A percentile compares a stretch with the other conserved stretches of the same genome.
These are phyloP conservation scores for Backusella mclennaniae DNA, from an alignment of 192 early-diverging fungal genomes.

Conservation along the genomic window DNA sequence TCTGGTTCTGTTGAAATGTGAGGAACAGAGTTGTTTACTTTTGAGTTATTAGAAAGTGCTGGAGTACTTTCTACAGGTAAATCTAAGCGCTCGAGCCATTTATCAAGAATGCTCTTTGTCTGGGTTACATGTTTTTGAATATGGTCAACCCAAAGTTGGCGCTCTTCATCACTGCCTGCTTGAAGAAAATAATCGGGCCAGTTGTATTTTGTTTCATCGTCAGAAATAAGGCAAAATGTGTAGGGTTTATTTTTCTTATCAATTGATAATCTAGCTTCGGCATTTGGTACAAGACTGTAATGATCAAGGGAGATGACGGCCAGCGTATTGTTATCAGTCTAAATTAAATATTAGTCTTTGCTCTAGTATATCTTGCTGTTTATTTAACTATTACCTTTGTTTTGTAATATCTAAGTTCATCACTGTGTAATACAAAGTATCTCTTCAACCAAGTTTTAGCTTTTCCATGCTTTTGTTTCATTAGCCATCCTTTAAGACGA, in stretches of 20 bases:
- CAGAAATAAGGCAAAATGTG: constrained; percentile 19
- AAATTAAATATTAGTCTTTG: background rate
- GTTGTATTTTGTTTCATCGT: constrained; percentile 4
- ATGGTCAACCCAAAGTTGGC: constrained; percentile 15
- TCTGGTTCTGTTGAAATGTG: background rate
- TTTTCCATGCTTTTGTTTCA: constrained; percentile 29
- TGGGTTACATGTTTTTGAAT: constrained; percentile 9
- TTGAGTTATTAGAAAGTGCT: background rate
- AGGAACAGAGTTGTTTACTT: background rate
- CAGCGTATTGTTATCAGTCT: constrained; percentile 10
- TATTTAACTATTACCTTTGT: constrained; percentile 12
- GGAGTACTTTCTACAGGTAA: constrained; percentile 3
- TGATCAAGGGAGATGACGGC: constrained; percentile 12
- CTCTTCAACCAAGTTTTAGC: constrained; percentile 12
- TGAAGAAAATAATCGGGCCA: constrained; percentile 26
- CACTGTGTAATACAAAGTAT: constrained; percentile 27
- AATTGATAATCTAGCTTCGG: background rate
- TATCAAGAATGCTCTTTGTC: constrained; percentile 29
- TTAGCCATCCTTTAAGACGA: constrained; percentile 18
- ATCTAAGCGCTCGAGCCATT: constrained; percentile 36
- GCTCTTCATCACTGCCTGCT: constrained; percentile 17
- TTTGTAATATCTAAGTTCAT: constrained; percentile 21
- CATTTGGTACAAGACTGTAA: constrained; percentile 15
- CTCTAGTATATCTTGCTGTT: background rate
- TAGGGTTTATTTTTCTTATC: background rate